Conservation (phyloP, 345 rosid species). For the Citrus australasica region DNA sequence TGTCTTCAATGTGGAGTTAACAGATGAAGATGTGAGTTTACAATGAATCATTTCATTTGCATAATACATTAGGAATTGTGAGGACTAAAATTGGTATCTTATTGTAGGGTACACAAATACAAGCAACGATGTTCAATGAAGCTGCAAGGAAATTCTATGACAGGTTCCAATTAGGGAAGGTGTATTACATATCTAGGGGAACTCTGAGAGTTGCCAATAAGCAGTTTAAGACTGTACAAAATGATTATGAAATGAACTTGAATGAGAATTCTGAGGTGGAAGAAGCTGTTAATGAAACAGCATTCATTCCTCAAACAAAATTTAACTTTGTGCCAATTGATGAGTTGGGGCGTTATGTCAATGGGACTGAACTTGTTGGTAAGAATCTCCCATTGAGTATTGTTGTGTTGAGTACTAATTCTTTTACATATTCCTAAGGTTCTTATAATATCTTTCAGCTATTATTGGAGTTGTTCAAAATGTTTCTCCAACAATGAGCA, state of each 20-base stretch:
- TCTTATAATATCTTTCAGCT: slow-evolving; percentile 32
- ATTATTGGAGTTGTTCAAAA: slow-evolving; percentile 85
- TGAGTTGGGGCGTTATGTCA: slow-evolving; percentile 72
- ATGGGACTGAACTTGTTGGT: slow-evolving; percentile 76
- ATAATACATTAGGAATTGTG: background rate
- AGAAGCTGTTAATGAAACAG: slow-evolving; percentile 63
- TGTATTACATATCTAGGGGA: slow-evolving; percentile 82
- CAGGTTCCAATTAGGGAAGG: slow-evolving; percentile 75
- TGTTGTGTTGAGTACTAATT: background rate
- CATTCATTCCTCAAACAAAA: slow-evolving; percentile 74
- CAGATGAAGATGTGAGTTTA: slow-evolving; percentile 84
- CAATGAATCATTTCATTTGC: background rate
- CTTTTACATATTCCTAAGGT: background rate
- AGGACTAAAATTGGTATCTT: background rate
- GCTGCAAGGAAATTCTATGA: slow-evolving; percentile 84
- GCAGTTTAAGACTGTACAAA: slow-evolving; percentile 80
- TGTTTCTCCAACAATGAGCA: slow-evolving; percentile 74
- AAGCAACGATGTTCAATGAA: slow-evolving; percentile 93
- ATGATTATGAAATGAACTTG: slow-evolving; percentile 93
- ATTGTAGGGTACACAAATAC: slow-evolving; percentile 84
- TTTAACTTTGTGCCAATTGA: slow-evolving; percentile 79
- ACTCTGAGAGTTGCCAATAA: slow-evolving; percentile 81
- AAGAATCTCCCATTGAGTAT: background rate
- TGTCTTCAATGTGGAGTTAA: slow-evolving; percentile 90
- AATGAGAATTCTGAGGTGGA: slow-evolving; percentile 87